Conservation (phyloP, 148 eudicot genomes). For the Talinum fruticosum region DNA sequence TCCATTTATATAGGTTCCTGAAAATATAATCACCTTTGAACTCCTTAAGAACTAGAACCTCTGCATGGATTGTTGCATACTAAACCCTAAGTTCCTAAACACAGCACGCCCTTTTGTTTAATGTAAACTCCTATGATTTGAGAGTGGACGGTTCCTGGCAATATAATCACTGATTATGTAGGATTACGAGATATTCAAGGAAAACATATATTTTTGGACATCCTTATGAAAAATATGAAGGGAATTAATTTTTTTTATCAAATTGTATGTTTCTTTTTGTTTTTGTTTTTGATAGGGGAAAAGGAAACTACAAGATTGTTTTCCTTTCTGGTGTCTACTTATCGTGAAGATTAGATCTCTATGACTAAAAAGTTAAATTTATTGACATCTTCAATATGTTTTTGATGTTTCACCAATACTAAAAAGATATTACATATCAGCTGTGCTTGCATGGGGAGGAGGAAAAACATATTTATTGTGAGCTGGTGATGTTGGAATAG, state of each 20-base stretch:
- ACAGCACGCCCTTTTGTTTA: background rate
- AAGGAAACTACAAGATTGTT: too few species aligned
- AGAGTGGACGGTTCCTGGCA: background rate
- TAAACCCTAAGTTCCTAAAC: background rate
- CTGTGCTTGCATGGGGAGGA: background rate
- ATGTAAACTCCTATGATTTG: too few species aligned
- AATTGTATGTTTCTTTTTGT: too few species aligned
- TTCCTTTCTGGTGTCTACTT: too few species aligned
- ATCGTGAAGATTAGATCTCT: too few species aligned
- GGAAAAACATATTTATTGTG: background rate
- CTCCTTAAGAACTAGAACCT: background rate
- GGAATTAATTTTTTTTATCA: too few species aligned
- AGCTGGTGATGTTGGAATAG: background rate
- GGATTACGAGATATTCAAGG: background rate
- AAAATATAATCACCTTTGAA: background rate
- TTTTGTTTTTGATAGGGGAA: too few species aligned
- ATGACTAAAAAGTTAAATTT: too few species aligned
- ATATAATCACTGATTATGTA: background rate
- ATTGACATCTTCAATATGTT: background rate
- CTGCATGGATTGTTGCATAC: background rate
- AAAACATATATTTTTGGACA: background rate
- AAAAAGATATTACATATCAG: background rate
- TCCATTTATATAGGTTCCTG: background rate
- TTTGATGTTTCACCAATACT: background rate
- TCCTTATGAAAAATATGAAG: background rate